Base-by-base conservation (phyloP, 768 basidiomycete species). In the Hysterangium stoloniferum region DNA sequence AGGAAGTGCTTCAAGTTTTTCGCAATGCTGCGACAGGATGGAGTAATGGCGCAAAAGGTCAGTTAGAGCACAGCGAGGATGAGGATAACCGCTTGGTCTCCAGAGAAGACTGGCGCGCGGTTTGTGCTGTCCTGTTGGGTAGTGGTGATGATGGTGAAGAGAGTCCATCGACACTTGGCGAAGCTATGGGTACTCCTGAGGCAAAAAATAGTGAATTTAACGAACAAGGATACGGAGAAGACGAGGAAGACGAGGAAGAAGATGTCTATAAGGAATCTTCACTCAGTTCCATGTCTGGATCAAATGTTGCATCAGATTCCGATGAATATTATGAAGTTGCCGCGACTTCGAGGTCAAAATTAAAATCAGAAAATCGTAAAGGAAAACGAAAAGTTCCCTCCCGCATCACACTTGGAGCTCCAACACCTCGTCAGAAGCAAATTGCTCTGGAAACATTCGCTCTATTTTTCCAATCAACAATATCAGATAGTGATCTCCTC, bases 1-100 rank as follows among this genome's bases (percentile, higher is more conserved):
- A 75, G n/a, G 77, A 86, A 47, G 71, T 88, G 9, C 71, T 91
- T 4, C 61, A 71, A 2, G 82, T 88, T 1, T 87, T 92, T 64
- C 72, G 72, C 32, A 86, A 84, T 54, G 88, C 89, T 2, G 82
- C 84, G 0, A 69, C 76, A 1, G 88, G 86, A 15, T 89, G 88
- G 87, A 64, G 64, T 42, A 68, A 64, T 11, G 24, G 42, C 15
- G 58, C 58, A 41, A 36, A 53, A 17, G 56, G 57, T 12, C 45
- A 53, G 9, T 52, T 48, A 2, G 56, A 59, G 4, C 48, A 52
- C 5, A 3, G 31, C 6, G 41, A 32, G 15, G 38, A 28, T 7
- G 59, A 57, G 28, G 67, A 62, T 12, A 63, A 64, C 25, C 62
- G 37, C 5, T 53, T 50, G 37, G 75, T 92, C 22, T 77, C 72